phyloP scores from a whole-genome alignment of 352 stramenopile genomes.

The Pythium rishiriense region DNA sequence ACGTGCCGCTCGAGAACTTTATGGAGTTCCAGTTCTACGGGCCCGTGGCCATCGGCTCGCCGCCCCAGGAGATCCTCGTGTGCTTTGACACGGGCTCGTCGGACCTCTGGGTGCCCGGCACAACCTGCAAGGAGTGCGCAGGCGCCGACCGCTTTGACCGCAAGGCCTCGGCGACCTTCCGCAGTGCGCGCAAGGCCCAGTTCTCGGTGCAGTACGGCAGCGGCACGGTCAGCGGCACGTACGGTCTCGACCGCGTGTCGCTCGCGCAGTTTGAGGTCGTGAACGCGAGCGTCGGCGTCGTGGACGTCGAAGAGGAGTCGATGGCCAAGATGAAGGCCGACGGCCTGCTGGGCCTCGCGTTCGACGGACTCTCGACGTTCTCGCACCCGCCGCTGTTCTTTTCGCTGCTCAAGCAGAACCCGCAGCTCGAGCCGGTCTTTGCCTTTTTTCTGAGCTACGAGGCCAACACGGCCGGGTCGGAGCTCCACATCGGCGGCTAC shows the following conservation, averaged over 20 bases:
- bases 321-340: conserved; percentile 90
- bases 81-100: conserved; percentile 85
- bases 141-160: conserved; percentile 55
- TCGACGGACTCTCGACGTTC: conserved; percentile 90
- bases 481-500: conserved; percentile 72
- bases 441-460: conserved; percentile 96
- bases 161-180: conserved; percentile 48
- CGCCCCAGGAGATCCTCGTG: conserved; percentile 69
- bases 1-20: conserved; percentile 73
- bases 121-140: conserved; percentile 54
- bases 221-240: conserved; percentile 63
- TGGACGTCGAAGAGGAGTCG: conserved; percentile 63
- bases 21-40: conserved; percentile 88
- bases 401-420: conserved; percentile 58
- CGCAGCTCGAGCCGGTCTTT: conserved; percentile 85
- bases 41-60: conserved; percentile 57
- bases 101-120: conserved; percentile 74
- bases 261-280: conserved; percentile 48
- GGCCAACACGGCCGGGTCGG: conserved; percentile 66
- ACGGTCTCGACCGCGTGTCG: conserved; percentile 56
- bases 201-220: conserved; percentile 81
- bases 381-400: conserved; percentile 77
- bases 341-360: conserved; percentile 96
- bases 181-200: conserved; percentile 32
- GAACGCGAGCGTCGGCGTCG: conserved; percentile 59